Conservation (phyloP, 306 rosid species). For the Sesbania bispinosa region DNA sequence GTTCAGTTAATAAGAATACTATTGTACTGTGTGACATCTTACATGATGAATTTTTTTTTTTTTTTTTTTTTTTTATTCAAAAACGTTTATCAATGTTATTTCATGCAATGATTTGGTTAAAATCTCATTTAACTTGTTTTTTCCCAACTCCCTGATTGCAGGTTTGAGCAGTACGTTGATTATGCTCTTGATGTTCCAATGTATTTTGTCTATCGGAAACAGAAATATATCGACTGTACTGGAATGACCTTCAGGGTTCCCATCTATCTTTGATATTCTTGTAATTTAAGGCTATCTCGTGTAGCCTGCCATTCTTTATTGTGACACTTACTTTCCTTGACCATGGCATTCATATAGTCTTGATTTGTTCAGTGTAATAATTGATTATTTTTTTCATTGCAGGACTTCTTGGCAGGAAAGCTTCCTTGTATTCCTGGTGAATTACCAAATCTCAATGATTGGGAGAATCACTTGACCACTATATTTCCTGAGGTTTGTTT, state of each 20-base stretch:
- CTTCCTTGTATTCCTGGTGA: slow-evolving; percentile 87
- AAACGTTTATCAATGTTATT: background rate
- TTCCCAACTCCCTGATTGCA: slow-evolving; percentile 35
- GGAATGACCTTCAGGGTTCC: slow-evolving; percentile 95
- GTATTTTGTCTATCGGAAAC: slow-evolving; percentile 85
- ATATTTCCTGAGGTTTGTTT: slow-evolving; percentile 86
- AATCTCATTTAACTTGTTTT: background rate
- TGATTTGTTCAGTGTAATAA: slow-evolving; percentile 8
- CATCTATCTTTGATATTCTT: slow-evolving; percentile 42
- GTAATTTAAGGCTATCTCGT: slow-evolving; percentile 30
- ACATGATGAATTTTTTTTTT: background rate
- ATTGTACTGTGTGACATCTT: background rate
- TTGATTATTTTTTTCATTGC: slow-evolving; percentile 34
- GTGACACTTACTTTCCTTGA: background rate
- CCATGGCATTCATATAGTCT: background rate
- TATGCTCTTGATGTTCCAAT: slow-evolving; percentile 98
- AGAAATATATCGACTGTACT: slow-evolving; percentile 78
- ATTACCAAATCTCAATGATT: slow-evolving; percentile 87
- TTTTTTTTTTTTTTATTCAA: background rate
- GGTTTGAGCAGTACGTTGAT: slow-evolving; percentile 94
- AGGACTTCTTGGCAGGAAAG: slow-evolving; percentile 91
- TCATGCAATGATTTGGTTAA: slow-evolving; percentile 23
- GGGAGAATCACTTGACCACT: slow-evolving; percentile 99
- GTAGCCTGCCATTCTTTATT: background rate
- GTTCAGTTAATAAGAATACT: background rate